Conservation (phyloP, 192 early-diverging fungal species). For the Umbelopsis vinacea region DNA sequence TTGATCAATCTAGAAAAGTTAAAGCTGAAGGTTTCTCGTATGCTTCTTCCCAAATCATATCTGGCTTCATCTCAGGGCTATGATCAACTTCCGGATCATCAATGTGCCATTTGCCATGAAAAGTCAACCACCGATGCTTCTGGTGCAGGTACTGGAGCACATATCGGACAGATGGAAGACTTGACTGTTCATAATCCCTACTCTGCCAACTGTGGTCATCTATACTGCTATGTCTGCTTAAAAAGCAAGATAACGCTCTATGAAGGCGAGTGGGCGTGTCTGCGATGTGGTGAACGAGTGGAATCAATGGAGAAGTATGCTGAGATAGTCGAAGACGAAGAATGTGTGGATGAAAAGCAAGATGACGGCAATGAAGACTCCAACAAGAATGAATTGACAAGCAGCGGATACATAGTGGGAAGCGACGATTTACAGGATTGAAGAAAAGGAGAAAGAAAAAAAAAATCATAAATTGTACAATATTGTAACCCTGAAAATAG, state of each 20-base stretch:
- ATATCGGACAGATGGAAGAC: constrained; percentile 39
- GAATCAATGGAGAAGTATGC: constrained; percentile 55
- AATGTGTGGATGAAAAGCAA: constrained; percentile 32
- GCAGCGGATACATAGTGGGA: constrained; percentile 11
- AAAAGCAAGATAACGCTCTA: constrained; percentile 75
- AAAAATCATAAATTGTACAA: constrained; percentile 15
- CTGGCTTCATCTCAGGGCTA: constrained; percentile 46
- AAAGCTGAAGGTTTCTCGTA: constrained; percentile 50
- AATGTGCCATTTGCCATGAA: constrained; percentile 83
- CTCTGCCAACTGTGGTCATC: constrained; percentile 79
- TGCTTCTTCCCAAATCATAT: constrained; percentile 52
- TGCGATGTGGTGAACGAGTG: constrained; percentile 76
- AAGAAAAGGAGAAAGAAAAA: no score
- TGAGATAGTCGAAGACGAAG: constrained; percentile 48
- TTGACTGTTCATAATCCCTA: constrained; percentile 72
- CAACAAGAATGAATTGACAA: constrained; percentile 4
- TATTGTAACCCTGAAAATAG: background rate
- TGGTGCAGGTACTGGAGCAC: constrained; percentile 15
- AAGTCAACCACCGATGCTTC: constrained; percentile 34
- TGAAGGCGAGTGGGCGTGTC: constrained; percentile 72
- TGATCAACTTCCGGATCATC: constrained; percentile 62
- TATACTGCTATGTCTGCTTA: constrained; percentile 93
- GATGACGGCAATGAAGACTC: background rate
- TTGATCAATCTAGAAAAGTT: constrained; percentile 72
- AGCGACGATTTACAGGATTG: constrained; percentile 11